Base-by-base conservation (phyloP, 805 yeast species). In the Candida silvatica region DNA sequence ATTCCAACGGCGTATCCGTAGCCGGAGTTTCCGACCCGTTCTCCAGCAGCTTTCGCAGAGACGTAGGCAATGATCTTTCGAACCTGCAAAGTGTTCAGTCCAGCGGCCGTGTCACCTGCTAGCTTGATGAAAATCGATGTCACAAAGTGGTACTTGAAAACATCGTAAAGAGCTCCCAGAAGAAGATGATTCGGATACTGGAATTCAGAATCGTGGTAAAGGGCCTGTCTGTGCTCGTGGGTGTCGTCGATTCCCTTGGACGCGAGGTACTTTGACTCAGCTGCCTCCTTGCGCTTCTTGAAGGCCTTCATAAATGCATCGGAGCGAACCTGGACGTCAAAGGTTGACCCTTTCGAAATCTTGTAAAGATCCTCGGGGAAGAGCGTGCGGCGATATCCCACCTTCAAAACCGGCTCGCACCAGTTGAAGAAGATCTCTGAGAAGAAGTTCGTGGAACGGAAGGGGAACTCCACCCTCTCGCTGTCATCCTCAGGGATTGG, bases 1-100 rank as follows among this genome's bases (percentile, higher is more conserved):
- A 82, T 66, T 15, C 88, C 94, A 32, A 86, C 59, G 6, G 88
- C 80, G 45, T 73, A 81, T 6, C 92, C 95, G 15, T 82, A 64
- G 39, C 95, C 95, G 28, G 58, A 62, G 12, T 44, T 45, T 23
- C 76, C 79, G 37, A 62, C 58, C 8, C 58, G 57, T 11, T 66
- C 55, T 6, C 72, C 71, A 18, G 54, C 49, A 6, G 70, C 68
- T 34, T 69, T 66, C 32, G 52, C 49, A 43, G 70, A 74, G n/a
- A 83, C 82, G 45, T 72, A 82, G 29, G 62, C 63, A 41, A 85
- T 80, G 38, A 86, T 61, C 25, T 70, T 64, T 51, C 76, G 72
- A 3, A 84, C 74, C 8, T 84, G 52, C 43, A 85, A 61, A 1
- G 95, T 88, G 25, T 77, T 74, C 20, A 77, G 58, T 2, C 82